Base-by-base conservation (phyloP, 2,329 filamentous ascomycete species). In the Calonectria naviculata region DNA sequence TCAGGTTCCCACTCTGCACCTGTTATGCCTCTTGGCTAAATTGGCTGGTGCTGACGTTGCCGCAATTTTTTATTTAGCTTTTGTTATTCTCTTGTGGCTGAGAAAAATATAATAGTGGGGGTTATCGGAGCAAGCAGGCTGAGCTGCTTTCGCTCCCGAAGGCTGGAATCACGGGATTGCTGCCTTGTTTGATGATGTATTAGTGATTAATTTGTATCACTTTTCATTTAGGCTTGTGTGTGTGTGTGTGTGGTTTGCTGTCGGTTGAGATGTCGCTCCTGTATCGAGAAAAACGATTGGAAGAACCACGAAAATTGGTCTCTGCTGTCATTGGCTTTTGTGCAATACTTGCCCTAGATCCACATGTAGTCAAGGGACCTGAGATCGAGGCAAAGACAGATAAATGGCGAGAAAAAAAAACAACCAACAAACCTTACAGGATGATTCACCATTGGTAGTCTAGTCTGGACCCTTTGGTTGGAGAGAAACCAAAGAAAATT, bases 1-100 rank as follows among this genome's bases (percentile, higher is more conserved):
- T 67, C 24, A 60, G 47, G 47, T 61, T 52, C 26, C 54, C 67
- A 64, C 61, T 49, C 34, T 65, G 67, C 61, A 28, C 47, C 36
- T 69, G 47, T 67, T 24, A 58, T 67, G 60, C 52, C 34, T 38
- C 67, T 49, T 70, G 64, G 66, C 64, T 61, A 62, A 70, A 66
- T 60, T 38, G 41, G 67, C 58, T 44, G 54, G 65, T 54, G 70
- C 68, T 72, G 68, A 71, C 68, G 64, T 78, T 73, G 72, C 70
- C 68, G 75, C 71, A 28, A 24, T 49, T 38, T 54, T 42, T 38
- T 26, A 46, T 73, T 76, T 73, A 65, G 41, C 52, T 63, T 72
- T 71, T 74, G 76, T 73, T 71, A 73, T 41, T 65, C 47, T 24
- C 15, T 60, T 61, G 38, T 34, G 26, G 42, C 67, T 72, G 65